These are phyloP conservation scores for Neopestalotiopsis rosae DNA, from an alignment of 2,329 filamentous ascomycete genomes.

Conservation along the genomic window DNA sequence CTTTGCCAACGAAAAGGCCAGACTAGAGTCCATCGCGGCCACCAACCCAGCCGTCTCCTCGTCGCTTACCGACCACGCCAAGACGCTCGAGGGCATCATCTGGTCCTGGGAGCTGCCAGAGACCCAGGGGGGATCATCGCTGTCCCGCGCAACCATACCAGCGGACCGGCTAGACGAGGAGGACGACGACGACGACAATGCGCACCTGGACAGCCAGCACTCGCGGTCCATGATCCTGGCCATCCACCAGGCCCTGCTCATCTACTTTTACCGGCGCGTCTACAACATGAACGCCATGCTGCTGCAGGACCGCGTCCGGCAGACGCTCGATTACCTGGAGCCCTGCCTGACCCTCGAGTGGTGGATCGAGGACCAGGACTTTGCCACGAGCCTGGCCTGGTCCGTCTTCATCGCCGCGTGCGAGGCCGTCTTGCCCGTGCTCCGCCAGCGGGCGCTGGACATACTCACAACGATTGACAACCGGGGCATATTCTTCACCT, in stretches of 20 bases:
- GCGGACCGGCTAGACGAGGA: background rate
- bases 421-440: slow-evolving; percentile 42
- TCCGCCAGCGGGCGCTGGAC: slow-evolving; percentile 35
- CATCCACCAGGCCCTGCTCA: slow-evolving; percentile 47
- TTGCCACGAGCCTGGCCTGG: slow-evolving; percentile 46
- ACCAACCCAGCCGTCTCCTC: slow-evolving; percentile 31
- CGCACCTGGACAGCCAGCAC: slow-evolving; percentile 23
- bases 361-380: slow-evolving; percentile 40
- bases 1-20: slow-evolving; percentile 47
- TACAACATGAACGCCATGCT: slow-evolving; percentile 45
- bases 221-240: slow-evolving; percentile 40
- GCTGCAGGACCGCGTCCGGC: slow-evolving; percentile 42
- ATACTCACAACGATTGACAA: slow-evolving; percentile 34
- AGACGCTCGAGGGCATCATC: slow-evolving; percentile 37
- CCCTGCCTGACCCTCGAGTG: slow-evolving; percentile 33
- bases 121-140: background rate
- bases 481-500: slow-evolving; percentile 33
- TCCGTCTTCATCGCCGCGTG: slow-evolving; percentile 49
- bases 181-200: background rate
- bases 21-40: slow-evolving; percentile 29
- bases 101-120: slow-evolving; percentile 34
- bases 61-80: slow-evolving; percentile 34
- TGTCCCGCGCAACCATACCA: slow-evolving; percentile 13
- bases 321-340: slow-evolving; percentile 42
- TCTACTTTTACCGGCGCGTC: slow-evolving; percentile 52